Conservation (phyloP, 2,329 filamentous ascomycete species). For the Calonectria pseudoreteaudii region DNA sequence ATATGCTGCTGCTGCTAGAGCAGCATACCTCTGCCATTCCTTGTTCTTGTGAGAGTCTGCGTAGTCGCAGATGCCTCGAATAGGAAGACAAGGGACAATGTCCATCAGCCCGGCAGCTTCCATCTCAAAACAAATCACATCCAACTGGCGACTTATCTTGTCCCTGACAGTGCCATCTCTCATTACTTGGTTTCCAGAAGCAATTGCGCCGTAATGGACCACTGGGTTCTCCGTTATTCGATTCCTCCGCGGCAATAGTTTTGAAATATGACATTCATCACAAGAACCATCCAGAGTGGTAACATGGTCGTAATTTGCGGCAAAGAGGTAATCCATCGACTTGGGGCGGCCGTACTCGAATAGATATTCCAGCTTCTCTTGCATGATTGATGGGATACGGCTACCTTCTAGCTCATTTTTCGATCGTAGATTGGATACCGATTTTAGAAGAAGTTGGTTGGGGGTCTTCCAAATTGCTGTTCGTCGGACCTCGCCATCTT, state of each 20-base stretch:
- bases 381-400: neutral
- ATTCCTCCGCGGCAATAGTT: neutral
- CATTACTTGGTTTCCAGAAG: constrained; percentile 50
- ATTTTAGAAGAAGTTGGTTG: neutral
- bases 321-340: constrained; percentile 5
- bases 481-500: neutral
- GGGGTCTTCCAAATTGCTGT: neutral
- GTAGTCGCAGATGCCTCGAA: constrained; percentile 56
- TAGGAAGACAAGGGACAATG: constrained; percentile 43
- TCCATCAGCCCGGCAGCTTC: constrained; percentile 5
- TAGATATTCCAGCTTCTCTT: accelerated
- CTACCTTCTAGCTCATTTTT: constrained; percentile 1
- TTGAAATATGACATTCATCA: neutral
- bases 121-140: constrained; percentile 42
- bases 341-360: neutral
- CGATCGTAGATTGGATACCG: constrained; percentile 20
- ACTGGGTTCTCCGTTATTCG: neutral
- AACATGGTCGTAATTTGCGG: neutral
- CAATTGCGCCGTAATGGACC: constrained; percentile 35
- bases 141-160: constrained; percentile 26
- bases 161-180: constrained; percentile 47
- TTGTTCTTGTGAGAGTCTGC: constrained; percentile 54
- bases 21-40: constrained; percentile 50
- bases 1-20: constrained; percentile 47
- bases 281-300: neutral